Percentiles rank a stretch among this genome's conserved stretches.
Evolutionary conservation across 129 eudicot genomes (phyloP).

Genomic region (Smallanthus sonchifolius): DNA sequence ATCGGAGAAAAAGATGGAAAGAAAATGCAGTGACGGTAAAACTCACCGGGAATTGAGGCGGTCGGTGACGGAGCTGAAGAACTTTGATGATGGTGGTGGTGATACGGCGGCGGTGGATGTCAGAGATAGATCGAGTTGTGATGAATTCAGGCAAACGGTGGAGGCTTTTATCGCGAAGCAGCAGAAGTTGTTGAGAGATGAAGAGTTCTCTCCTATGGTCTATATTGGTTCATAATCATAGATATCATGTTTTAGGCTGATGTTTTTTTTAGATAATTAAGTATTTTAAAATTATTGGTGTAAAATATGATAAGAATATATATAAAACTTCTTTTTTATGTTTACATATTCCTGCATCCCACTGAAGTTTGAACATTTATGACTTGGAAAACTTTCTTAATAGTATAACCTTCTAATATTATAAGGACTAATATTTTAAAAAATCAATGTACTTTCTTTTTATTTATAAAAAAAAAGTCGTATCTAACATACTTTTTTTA

Average conservation of each 20-base stretch:
- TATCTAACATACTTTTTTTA: too few relatives aligned
- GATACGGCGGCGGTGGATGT: conserved; percentile 20
- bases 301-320: too few relatives aligned
- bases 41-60: not conserved
- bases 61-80: conserved; percentile 15
- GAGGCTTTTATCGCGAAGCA: conserved; percentile 86
- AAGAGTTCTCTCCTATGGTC: conserved; percentile 45
- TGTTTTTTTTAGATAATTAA: too few relatives aligned
- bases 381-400: too few relatives aligned
- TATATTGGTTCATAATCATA: not conserved
- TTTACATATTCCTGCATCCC: too few relatives aligned
- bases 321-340: too few relatives aligned
- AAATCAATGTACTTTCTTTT: too few relatives aligned
- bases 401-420: too few relatives aligned
- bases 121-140: conserved; percentile 50
- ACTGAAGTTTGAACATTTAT: too few relatives aligned
- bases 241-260: not conserved
- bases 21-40: not conserved
- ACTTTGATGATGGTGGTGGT: not conserved
- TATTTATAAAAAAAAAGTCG: too few relatives aligned
- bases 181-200: conserved; percentile 77
- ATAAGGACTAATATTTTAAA: too few relatives aligned
- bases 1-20: conserved; percentile 24
- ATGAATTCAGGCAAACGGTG: conserved; percentile 75
- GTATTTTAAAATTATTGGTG: too few relatives aligned